Conservation (phyloP, 495 filamentous ascomycete genomes). For the Neurospora sublineolata region DNA sequence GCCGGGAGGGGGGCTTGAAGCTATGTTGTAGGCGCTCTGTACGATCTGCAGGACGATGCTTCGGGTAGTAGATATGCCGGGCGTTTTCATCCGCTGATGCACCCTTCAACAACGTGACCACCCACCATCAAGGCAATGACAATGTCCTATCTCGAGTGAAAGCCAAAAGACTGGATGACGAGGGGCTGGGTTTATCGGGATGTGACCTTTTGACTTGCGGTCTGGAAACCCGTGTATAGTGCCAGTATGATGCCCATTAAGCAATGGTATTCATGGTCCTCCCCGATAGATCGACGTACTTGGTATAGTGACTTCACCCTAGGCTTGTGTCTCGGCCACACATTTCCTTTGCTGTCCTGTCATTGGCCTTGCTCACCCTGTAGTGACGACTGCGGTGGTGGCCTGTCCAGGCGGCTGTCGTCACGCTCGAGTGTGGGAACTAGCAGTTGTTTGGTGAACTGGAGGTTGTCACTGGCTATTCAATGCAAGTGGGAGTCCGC, state of each 20-base stretch:
- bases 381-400: not conserved
- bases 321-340: not conserved
- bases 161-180: not conserved
- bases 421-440: not conserved
- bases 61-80: conserved; percentile 7
- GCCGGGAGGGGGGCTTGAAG: conserved; percentile 6
- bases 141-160: not conserved
- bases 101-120: not conserved
- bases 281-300: not conserved
- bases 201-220: not conserved
- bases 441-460: not conserved
- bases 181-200: not conserved
- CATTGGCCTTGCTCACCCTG: not conserved
- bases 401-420: not conserved
- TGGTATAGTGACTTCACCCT: not conserved
- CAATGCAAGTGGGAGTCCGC: not conserved
- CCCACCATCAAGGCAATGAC: not conserved
- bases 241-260: not conserved
- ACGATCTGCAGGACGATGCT: not conserved
- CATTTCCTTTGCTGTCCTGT: not conserved
- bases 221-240: not conserved
- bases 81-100: conserved; percentile 7
- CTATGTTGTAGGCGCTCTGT: not conserved
- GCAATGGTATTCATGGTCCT: not conserved
- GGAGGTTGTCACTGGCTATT: not conserved